phyloP scores from a whole-genome alignment of 495 filamentous ascomycete species.

The Aspergillus conjunctus region DNA sequence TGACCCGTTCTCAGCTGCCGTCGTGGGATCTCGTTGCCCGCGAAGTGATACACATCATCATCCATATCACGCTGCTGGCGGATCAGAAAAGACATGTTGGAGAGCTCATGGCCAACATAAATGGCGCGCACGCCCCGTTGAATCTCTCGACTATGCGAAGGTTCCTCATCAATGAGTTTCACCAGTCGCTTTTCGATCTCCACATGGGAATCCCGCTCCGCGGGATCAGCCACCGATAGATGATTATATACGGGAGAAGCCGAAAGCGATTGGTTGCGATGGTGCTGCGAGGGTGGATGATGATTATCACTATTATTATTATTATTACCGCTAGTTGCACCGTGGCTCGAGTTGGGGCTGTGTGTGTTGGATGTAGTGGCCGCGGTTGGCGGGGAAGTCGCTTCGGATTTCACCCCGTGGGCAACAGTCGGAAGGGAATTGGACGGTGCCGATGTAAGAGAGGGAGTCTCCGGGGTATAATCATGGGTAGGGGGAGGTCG shows the following conservation, averaged over 20 bases:
- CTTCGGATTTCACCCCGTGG: conserved; percentile 27
- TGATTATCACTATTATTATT: conserved; percentile 12
- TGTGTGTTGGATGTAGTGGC: conserved; percentile 11
- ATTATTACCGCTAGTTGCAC: neutral
- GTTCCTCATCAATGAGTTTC: conserved; percentile 50
- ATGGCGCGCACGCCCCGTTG: conserved; percentile 50
- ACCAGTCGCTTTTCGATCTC: conserved; percentile 49
- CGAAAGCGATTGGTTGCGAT: conserved; percentile 28
- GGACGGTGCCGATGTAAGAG: conserved; percentile 27
- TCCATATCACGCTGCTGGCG: conserved; percentile 50
- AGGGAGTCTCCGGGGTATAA: conserved; percentile 25
- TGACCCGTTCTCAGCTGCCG: conserved; percentile 48
- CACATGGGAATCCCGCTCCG: conserved; percentile 36
- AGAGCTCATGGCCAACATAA: conserved; percentile 53
- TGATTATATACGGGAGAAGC: conserved; percentile 32
- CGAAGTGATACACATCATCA: conserved; percentile 51
- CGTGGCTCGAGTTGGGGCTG: conserved; percentile 9
- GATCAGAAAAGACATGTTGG: conserved; percentile 56
- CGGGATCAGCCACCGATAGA: conserved; percentile 31
- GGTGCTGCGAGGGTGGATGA: conserved; percentile 5
- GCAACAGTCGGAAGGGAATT: conserved; percentile 39
- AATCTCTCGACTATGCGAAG: conserved; percentile 44
- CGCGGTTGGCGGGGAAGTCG: conserved; percentile 21
- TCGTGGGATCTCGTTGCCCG: conserved; percentile 50
- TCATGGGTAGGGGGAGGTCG: conserved; percentile 41